Percentiles rank a stretch among this genome's conserved stretches.
Evolutionary conservation across 768 basidiomycete genomes (phyloP).

Genomic region (Boletus huronensis): DNA sequence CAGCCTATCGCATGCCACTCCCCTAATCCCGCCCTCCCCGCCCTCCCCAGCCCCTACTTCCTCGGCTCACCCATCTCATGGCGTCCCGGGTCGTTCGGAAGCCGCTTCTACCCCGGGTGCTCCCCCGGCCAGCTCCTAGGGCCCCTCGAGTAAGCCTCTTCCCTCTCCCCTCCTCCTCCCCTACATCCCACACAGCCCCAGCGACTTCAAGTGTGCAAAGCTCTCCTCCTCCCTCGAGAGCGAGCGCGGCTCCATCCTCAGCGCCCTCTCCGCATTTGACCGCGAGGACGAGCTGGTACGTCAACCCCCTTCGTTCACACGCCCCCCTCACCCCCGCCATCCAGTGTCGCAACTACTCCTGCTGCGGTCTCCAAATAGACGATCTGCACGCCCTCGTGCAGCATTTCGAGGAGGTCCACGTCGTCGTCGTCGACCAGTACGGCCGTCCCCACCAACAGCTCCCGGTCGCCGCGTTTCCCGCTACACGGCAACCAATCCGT

Average conservation of each 20-base stretch:
- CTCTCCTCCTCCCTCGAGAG: conserved; percentile 55
- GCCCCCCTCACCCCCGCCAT: not conserved
- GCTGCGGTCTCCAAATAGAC: conserved; percentile 76
- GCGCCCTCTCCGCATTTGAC: conserved; percentile 63
- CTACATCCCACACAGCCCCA: conserved; percentile 31
- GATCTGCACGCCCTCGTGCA: conserved; percentile 84
- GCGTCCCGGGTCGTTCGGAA: conserved; percentile 63
- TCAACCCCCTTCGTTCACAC: conserved; percentile 1
- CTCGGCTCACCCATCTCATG: conserved; percentile 73
- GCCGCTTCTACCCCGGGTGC: conserved; percentile 58
- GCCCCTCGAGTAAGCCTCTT: conserved; percentile 57
- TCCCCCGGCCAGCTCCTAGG: conserved; percentile 60
- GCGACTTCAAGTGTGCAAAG: conserved; percentile 46
- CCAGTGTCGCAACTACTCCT: conserved; percentile 84
- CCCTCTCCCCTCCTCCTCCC: not conserved
- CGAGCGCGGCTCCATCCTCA: conserved; percentile 57
- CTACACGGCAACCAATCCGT: conserved; percentile 29
- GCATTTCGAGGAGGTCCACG: conserved; percentile 90
- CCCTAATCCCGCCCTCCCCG: not conserved
- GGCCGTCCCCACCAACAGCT: conserved; percentile 34
- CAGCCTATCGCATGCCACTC: conserved; percentile 45
- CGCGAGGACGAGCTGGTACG: conserved; percentile 71
- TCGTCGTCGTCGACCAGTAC: conserved; percentile 61
- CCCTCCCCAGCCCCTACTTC: conserved; percentile 60
- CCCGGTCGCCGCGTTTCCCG: conserved; percentile 33